Evolutionary conservation across 192 early-diverging fungal species (phyloP), one percentile per base, ranked within the genome.

Genomic region (Gamsiella multidivaricata): DNA sequence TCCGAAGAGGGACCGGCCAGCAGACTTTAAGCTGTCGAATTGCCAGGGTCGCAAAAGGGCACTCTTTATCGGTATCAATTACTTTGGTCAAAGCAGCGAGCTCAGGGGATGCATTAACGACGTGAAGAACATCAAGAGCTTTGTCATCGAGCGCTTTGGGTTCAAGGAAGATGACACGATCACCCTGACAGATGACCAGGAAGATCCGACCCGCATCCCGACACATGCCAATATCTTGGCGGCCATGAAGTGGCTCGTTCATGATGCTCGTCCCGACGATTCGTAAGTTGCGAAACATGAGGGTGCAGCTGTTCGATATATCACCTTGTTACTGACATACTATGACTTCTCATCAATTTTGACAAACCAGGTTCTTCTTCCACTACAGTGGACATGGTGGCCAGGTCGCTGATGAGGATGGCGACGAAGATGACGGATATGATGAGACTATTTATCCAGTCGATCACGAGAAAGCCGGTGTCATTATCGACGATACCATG

Each of bases 1-100:
- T 36, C 58, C 68, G 17, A 53, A 80, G 25, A 15, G 46, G 32
- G 36, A 67, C 9, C 70, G 81, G 17, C 70, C 75, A 0, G n/a
- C 33, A 12, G 57, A 80, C 23, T 86, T 84, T 37, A 63, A 85
- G 43, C 60, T 88, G 12, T 87, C 85, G 12, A 87, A 82, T 53
- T 88, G 87, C 69, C 80, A 83, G 41, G 92, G 92, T 28, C 85
- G 90, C 51, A 92, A 93, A 82, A 84, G 88, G n/a, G 96, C 95
- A 1, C 81, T 98, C n/a, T 85, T 98, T 33, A 90, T 98, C 65
- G 96, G 96, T 23, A 95, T 97, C 83, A 98, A 98, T 76, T 98
- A 98, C 80, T 81, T 85, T 55, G 87, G 86, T 18, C 82, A 87
- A 49, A 65, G 80, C 54, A 79, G 80, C 60, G 83, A 88, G 70